A percentile compares a stretch with the other conserved stretches of the same genome.
These are phyloP conservation scores for Backusella australiensis DNA, from an alignment of 192 early-diverging fungal species.

Conservation along the genomic window DNA sequence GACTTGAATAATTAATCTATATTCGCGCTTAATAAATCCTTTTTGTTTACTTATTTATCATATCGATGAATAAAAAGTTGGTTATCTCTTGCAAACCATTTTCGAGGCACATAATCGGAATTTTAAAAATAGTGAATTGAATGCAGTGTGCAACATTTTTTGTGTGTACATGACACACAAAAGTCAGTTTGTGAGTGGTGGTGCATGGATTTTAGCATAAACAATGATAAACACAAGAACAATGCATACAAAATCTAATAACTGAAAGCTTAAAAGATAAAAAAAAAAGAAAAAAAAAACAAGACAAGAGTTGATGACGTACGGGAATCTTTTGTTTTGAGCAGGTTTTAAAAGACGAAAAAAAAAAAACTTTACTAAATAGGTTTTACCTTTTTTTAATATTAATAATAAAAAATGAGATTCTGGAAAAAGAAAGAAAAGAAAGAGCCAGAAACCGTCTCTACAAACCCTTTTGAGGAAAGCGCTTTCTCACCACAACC, in stretches of 20 bases:
- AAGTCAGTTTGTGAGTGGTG: background rate
- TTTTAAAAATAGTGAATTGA: background rate
- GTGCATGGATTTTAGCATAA: background rate
- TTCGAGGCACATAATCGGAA: background rate
- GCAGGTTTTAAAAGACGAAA: background rate
- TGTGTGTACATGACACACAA: background rate
- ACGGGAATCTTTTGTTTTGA: background rate
- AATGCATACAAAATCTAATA: background rate
- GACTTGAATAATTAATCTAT: too few relatives aligned
- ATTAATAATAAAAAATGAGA: background rate
- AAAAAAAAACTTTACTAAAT: background rate
- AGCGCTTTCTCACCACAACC: background rate
- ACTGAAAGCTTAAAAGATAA: background rate
- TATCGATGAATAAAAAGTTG: background rate
- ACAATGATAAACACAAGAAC: background rate
- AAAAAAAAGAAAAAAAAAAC: background rate
- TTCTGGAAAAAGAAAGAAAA: slow-evolving; percentile 5
- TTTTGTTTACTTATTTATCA: too few relatives aligned
- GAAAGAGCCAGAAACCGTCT: background rate
- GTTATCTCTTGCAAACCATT: too few relatives aligned
- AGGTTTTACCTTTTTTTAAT: background rate
- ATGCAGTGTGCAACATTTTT: background rate
- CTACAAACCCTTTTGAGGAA: background rate
- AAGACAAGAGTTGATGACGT: background rate
- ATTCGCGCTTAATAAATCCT: too few relatives aligned